Conservation (phyloP, 2,329 filamentous ascomycete species). For the Saccharata proteae region DNA sequence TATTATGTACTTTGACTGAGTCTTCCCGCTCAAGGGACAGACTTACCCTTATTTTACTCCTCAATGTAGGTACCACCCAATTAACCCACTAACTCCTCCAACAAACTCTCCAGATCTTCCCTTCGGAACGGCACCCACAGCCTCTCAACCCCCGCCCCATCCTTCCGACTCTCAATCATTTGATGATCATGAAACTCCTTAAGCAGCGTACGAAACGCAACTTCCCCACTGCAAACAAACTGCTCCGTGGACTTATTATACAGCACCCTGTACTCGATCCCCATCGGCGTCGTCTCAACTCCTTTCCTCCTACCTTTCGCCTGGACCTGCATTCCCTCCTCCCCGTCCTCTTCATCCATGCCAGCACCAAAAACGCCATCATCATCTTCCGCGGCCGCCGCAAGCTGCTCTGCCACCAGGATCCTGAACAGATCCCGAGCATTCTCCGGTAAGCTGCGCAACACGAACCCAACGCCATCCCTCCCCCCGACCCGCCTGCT, state of each 20-base stretch:
- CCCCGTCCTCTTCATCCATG: constrained; percentile 17
- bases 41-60: no score
- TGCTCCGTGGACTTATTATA: constrained; percentile 95
- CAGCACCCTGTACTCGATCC: constrained; percentile 78
- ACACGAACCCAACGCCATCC: constrained; percentile 82
- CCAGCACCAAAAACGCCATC: constrained; percentile 43
- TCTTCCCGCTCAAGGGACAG: no score
- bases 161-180: constrained; percentile 84
- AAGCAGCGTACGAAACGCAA: constrained; percentile 83
- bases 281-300: constrained; percentile 33
- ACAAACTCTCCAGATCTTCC: constrained; percentile 76
- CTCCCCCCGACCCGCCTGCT: constrained; percentile 72
- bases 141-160: constrained; percentile 72
- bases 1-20: no score
- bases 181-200: constrained; percentile 99
- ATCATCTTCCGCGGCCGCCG: constrained; percentile 46
- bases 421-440: constrained; percentile 78
- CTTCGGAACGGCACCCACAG: constrained; percentile 74
- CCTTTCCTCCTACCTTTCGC: constrained; percentile 16
- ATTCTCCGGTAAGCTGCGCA: constrained; percentile 84
- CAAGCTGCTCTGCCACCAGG: constrained; percentile 72
- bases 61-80: neutral
- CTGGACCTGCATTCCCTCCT: constrained; percentile 12
- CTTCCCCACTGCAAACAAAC: constrained; percentile 93
- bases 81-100: constrained; percentile 55